A percentile compares a stretch with the other conserved stretches of the same genome.
phyloP scores from a whole-genome alignment of 2,329 filamentous ascomycete genomes.

The Calonectria multiphialidica region DNA sequence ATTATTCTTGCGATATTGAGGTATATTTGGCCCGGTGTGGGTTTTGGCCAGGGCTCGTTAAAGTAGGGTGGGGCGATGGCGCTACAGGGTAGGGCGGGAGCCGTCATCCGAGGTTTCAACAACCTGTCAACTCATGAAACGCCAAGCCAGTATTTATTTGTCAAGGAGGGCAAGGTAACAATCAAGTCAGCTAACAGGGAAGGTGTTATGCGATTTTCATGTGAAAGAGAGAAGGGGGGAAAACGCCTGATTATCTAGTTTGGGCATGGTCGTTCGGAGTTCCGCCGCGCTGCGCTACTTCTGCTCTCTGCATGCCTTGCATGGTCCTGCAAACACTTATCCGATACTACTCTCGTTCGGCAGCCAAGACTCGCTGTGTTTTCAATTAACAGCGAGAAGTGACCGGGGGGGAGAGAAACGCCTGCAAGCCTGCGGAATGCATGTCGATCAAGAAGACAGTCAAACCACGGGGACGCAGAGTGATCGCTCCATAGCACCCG shows the following conservation, averaged over 20 bases:
- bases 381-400: not conserved
- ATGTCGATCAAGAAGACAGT: slow-evolving; percentile 16
- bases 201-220: not conserved
- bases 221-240: no score
- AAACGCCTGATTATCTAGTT: not conserved
- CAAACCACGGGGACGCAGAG: slow-evolving; percentile 1
- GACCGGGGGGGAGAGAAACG: not conserved
- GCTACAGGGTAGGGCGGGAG: slow-evolving; percentile 8
- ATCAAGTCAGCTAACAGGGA: no score
- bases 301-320: not conserved
- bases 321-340: not conserved
- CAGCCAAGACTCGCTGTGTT: not conserved
- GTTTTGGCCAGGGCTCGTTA: not conserved
- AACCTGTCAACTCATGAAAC: not conserved
- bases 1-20: not conserved
- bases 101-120: not conserved
- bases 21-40: slow-evolving; percentile 16
- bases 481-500: not conserved
- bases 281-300: slow-evolving; percentile 1
- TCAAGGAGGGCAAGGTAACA: not conserved
- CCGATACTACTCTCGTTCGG: not conserved
- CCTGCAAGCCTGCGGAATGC: not conserved
- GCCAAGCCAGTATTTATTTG: not conserved
- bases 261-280: not conserved
- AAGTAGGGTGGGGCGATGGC: not conserved